A percentile compares a stretch with the other conserved stretches of the same genome.
Evolutionary conservation across 768 basidiomycete genomes (phyloP).

Genomic region (Xerocomellus amylosporus): DNA sequence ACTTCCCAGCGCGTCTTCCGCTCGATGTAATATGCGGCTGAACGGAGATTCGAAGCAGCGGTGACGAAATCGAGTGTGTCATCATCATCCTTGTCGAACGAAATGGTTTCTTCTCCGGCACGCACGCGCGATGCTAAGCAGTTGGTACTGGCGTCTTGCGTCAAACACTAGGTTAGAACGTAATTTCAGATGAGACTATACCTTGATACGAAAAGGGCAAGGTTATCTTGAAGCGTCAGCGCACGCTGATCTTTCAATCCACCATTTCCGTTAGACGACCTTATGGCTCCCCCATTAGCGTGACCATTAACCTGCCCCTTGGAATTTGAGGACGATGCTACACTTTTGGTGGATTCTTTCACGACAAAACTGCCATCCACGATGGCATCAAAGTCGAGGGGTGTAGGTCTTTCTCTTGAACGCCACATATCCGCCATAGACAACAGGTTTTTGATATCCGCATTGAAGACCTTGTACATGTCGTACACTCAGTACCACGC

Average conservation of each 20-base stretch:
- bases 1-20: constrained; percentile 94
- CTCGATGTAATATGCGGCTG: constrained; percentile 84
- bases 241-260: constrained; percentile 80
- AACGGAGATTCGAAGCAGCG: constrained; percentile 89
- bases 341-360: constrained; percentile 26
- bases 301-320: constrained; percentile 29
- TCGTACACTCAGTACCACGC: background rate
- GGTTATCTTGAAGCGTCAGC: constrained; percentile 74
- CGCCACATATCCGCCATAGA: constrained; percentile 98
- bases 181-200: constrained; percentile 28
- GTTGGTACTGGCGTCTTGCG: constrained; percentile 55
- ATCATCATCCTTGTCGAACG: constrained; percentile 98
- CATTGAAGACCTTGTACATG: constrained; percentile 69
- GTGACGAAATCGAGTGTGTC: constrained; percentile 97
- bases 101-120: constrained; percentile 65
- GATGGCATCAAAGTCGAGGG: constrained; percentile 81
- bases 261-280: constrained; percentile 13
- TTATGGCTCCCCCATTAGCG: constrained; percentile 11
- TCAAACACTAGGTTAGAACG: constrained; percentile 6
- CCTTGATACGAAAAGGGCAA: constrained; percentile 85
- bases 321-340: constrained; percentile 9
- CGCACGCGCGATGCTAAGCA: constrained; percentile 68
- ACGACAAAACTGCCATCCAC: constrained; percentile 57
- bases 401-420: constrained; percentile 77
- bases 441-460: constrained; percentile 84